Evolutionary conservation across 164 flowering plant species (phyloP).

Genomic region (Stephania japonica): DNA sequence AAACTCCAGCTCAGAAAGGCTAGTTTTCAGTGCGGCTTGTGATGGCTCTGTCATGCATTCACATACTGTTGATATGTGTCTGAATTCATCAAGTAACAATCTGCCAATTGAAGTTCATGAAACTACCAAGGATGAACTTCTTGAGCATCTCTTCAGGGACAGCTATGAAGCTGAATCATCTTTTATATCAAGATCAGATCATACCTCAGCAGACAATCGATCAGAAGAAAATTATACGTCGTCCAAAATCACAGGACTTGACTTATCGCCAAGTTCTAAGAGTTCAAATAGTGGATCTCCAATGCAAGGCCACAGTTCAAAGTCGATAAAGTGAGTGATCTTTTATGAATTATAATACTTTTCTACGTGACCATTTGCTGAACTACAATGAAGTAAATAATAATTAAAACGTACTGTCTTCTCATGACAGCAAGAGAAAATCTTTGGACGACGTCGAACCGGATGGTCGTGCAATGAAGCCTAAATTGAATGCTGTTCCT

Average conservation of each 20-base stretch:
- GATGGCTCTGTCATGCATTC: conserved; percentile 4
- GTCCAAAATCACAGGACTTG: conserved; percentile 6
- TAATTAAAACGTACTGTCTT: conserved; percentile 1
- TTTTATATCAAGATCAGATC: conserved; percentile 10
- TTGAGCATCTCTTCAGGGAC: background rate
- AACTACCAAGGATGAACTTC: background rate
- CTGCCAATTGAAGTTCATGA: conserved; percentile 4
- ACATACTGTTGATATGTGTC: conserved; percentile 10
- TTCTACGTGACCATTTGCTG: background rate
- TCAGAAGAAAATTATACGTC: conserved; percentile 2
- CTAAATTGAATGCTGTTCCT: conserved; percentile 57
- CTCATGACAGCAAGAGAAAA: conserved; percentile 33
- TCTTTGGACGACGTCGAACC: conserved; percentile 22
- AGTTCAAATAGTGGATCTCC: conserved; percentile 4
- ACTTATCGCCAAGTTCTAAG: conserved; percentile 6
- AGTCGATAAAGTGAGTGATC: conserved; percentile 25
- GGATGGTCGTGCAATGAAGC: conserved; percentile 24
- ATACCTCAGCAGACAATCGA: conserved; percentile 2
- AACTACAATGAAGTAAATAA: background rate
- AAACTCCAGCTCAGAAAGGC: conserved; percentile 2
- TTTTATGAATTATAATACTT: background rate
- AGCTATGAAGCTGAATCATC: conserved; percentile 17
- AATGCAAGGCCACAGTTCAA: conserved; percentile 12
- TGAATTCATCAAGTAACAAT: conserved; percentile 11
- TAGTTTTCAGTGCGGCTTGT: background rate